Percentiles rank a stretch among this genome's conserved stretches.
Conservation (phyloP, 2,329 filamentous ascomycete genomes). For the Calonectria pseudoturangicola region DNA sequence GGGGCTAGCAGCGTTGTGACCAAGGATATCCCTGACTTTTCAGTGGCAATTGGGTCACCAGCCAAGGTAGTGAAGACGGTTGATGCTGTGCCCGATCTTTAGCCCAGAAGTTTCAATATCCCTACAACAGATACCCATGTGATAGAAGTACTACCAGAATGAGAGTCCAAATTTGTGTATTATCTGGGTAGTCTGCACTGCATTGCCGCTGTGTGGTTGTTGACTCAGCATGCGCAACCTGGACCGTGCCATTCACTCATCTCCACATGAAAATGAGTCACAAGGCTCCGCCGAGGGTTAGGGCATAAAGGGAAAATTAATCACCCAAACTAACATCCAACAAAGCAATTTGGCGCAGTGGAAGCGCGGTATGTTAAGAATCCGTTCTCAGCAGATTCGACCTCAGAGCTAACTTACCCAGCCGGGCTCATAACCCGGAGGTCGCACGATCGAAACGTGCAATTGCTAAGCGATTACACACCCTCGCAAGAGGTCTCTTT, state of each 20-base stretch:
- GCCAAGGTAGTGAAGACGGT: slow-evolving; percentile 57
- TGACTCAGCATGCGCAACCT: not conserved
- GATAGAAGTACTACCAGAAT: no score
- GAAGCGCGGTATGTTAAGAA: not conserved
- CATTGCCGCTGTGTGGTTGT: not conserved
- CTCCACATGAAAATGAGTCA: not conserved
- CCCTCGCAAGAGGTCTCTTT: not conserved
- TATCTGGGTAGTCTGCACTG: not conserved
- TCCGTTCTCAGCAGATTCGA: not conserved
- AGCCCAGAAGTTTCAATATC: no score
- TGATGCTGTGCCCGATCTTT: not conserved
- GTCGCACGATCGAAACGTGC: slow-evolving; percentile 11
- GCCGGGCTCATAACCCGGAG: slow-evolving; percentile 10
- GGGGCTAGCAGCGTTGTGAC: slow-evolving; percentile 90
- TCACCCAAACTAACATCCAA: not conserved
- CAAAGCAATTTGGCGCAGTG: slow-evolving; percentile 12
- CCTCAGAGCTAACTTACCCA: not conserved
- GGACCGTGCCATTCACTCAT: not conserved
- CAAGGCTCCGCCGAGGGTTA: not conserved
- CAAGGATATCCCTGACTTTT: slow-evolving; percentile 63
- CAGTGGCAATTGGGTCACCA: slow-evolving; percentile 61
- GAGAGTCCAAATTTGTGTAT: not conserved
- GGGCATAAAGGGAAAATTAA: not conserved
- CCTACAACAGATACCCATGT: no score
- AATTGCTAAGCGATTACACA: slow-evolving; percentile 2